phyloP scores from a whole-genome alignment of 169 alveolate species.

The Neospora caninum region DNA sequence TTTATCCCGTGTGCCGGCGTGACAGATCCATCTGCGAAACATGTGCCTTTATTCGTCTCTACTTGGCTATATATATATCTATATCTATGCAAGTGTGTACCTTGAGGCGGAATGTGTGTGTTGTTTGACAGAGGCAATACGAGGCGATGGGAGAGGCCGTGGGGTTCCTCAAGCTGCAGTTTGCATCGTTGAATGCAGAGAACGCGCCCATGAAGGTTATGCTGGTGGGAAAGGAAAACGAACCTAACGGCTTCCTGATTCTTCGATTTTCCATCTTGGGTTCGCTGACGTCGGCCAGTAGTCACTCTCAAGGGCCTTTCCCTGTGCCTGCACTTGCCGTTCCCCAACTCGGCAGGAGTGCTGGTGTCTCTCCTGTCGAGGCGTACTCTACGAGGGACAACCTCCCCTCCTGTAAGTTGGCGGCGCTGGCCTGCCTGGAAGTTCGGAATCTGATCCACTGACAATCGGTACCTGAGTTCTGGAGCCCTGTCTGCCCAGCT shows the following conservation, averaged over 20 bases:
- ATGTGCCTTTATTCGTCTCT: no score
- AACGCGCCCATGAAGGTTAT: constrained; percentile 14
- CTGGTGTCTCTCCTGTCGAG: not conserved
- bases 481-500: no score
- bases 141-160: not conserved
- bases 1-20: no score
- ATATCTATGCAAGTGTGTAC: no score
- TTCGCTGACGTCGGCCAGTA: not conserved
- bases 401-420: not conserved
- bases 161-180: constrained; percentile 8
- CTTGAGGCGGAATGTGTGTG: no score
- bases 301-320: not conserved
- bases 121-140: not conserved
- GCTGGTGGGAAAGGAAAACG: constrained; percentile 5
- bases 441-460: no score
- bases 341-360: not conserved
- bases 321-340: not conserved
- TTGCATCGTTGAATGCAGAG: not conserved
- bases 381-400: not conserved
- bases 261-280: constrained; percentile 24
- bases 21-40: no score
- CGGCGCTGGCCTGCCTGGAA: no score
- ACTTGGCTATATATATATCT: no score
- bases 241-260: constrained; percentile 23
- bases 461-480: no score